These are phyloP conservation scores for Anthracocystis panici-leucophaei DNA, from an alignment of 1,284 basidiomycete genomes.

Conservation along the genomic window DNA sequence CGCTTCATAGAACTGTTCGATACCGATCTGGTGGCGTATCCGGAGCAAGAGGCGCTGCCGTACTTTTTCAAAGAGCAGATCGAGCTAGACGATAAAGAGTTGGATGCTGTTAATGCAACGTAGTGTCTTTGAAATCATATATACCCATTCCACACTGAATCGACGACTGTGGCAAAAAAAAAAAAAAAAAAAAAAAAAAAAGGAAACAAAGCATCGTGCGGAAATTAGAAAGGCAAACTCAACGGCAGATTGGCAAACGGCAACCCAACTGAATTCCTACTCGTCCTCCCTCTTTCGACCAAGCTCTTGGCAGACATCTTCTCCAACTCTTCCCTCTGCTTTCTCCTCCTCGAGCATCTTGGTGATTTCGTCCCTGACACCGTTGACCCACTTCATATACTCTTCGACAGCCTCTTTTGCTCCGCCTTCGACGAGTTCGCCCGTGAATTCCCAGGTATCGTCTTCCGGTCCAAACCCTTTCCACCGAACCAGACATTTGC, in stretches of 20 bases:
- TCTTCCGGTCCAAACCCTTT: constrained; percentile 74
- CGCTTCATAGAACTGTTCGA: constrained; percentile 69
- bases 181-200: no score
- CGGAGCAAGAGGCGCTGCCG: constrained; percentile 49
- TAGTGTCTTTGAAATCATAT: constrained; percentile 3
- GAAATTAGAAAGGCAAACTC: constrained; percentile 16
- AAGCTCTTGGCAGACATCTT: constrained; percentile 14
- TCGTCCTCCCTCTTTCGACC: background rate
- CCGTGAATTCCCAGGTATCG: constrained; percentile 77
- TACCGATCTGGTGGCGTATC: constrained; percentile 61
- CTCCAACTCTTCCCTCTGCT: constrained; percentile 16
- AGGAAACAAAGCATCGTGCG: background rate
- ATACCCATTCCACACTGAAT: background rate
- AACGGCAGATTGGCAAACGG: constrained; percentile 32
- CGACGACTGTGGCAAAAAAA: no score
- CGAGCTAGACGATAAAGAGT: constrained; percentile 42
- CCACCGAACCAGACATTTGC: constrained; percentile 76
- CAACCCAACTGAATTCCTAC: background rate
- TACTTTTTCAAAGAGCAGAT: constrained; percentile 59
- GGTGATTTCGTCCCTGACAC: constrained; percentile 29
- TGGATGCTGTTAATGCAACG: constrained; percentile 24
- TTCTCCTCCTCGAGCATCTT: constrained; percentile 38
- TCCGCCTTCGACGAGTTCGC: constrained; percentile 72
- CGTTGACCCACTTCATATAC: constrained; percentile 32
- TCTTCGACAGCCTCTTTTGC: constrained; percentile 70